Evolutionary conservation across 1,284 basidiomycete species (phyloP).

Genomic region (Austropuccinia psidii): DNA sequence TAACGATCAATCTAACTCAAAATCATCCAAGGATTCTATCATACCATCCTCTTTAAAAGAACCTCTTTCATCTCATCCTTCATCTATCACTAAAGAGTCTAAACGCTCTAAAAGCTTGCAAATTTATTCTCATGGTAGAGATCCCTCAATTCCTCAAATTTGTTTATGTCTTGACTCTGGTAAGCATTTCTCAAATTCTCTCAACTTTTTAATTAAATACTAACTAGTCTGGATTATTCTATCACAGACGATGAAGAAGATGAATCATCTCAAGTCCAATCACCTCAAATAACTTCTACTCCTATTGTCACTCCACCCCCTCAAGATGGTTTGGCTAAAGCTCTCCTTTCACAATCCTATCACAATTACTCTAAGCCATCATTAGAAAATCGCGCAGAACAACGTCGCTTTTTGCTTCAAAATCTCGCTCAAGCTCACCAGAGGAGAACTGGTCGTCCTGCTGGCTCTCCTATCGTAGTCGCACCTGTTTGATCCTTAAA

Average conservation of each 20-base stretch:
- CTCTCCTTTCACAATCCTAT: not conserved
- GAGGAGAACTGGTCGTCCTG: too few species aligned
- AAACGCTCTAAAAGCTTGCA: not conserved
- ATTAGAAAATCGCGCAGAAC: not conserved
- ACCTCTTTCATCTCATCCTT: not conserved
- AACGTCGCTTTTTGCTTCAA: not conserved
- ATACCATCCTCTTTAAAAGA: not conserved
- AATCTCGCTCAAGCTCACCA: not conserved
- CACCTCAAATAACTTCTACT: not conserved
- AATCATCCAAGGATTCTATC: not conserved
- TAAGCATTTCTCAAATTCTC: not conserved
- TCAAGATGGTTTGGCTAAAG: not conserved
- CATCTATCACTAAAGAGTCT: not conserved
- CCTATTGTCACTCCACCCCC: not conserved
- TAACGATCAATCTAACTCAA: not conserved
- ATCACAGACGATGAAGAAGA: not conserved
- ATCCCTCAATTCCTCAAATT: not conserved
- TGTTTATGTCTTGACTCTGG: constrained; percentile 3
- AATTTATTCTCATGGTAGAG: not conserved
- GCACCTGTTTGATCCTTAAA: too few species aligned
- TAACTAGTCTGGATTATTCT: not conserved
- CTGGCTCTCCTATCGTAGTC: too few species aligned
- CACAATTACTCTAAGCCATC: not conserved
- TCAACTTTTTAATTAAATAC: not conserved
- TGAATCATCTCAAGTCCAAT: not conserved